Evolutionary conservation across 495 filamentous ascomycete species (phyloP).

Genomic region (Halenospora varia): DNA sequence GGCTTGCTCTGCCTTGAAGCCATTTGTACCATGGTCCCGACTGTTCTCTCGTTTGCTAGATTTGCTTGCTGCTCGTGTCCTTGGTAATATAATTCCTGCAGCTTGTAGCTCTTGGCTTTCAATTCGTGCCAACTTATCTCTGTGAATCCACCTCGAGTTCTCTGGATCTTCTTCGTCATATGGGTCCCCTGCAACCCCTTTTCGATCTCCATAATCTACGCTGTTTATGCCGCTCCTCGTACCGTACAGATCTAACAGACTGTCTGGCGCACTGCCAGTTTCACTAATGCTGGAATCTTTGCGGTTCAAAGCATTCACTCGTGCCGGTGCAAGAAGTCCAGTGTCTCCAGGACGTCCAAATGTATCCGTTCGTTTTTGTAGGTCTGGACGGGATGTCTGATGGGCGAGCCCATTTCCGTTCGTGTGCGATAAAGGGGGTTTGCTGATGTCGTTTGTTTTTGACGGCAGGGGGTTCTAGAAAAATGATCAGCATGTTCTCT

Average conservation of each 20-base stretch:
- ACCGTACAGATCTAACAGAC: constrained; percentile 51
- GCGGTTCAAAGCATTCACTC: constrained; percentile 30
- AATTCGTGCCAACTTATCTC: constrained; percentile 91
- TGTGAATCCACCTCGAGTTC: constrained; percentile 85
- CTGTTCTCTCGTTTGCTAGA: constrained; percentile 51
- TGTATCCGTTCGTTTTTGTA: constrained; percentile 10
- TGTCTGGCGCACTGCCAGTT: constrained; percentile 52
- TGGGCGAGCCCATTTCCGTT: constrained; percentile 20
- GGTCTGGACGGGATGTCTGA: constrained; percentile 17
- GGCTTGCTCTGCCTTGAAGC: constrained; percentile 32
- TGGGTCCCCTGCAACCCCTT: constrained; percentile 9
- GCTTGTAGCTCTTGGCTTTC: constrained; percentile 90
- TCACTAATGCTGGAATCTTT: constrained; percentile 48
- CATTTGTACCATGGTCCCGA: constrained; percentile 41
- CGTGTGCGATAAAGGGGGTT: constrained; percentile 21
- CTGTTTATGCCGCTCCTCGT: constrained; percentile 26
- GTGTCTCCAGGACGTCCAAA: constrained; percentile 9
- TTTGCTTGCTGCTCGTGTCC: constrained; percentile 55
- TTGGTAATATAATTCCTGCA: constrained; percentile 70
- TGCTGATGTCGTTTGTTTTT: constrained; percentile 14
- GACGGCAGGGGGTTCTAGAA: constrained; percentile 2
- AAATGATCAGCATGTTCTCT: neutral
- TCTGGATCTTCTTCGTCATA: constrained; percentile 37
- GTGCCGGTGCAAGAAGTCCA: constrained; percentile 19
- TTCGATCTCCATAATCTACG: constrained; percentile 30